These are phyloP conservation scores for Lepiota brunneoincarnata DNA, from an alignment of 768 basidiomycete genomes.

Conservation along the genomic window DNA sequence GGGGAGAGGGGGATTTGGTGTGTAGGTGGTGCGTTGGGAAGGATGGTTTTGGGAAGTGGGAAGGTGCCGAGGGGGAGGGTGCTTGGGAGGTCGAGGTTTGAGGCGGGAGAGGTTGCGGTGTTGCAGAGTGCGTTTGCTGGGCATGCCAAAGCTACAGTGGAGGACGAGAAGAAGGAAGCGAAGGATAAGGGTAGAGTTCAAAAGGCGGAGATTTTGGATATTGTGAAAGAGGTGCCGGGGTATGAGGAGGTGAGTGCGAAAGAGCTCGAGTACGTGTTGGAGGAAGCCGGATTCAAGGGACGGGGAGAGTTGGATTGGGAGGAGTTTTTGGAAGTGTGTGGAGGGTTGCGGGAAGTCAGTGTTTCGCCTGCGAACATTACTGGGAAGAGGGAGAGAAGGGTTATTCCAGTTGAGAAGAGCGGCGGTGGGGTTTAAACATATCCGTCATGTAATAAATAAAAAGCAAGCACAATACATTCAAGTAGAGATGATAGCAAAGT, in stretches of 20 bases:
- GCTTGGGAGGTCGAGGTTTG: conserved; percentile 42
- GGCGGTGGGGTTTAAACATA: conserved; percentile 46
- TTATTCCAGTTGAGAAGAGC: conserved; percentile 54
- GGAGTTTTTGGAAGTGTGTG: conserved; percentile 88
- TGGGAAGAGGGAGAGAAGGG: conserved; percentile 23
- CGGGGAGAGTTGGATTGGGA: conserved; percentile 68
- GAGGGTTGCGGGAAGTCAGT: conserved; percentile 65
- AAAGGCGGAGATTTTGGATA: conserved; percentile 36
- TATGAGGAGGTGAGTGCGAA: conserved; percentile 60
- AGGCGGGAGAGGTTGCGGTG: conserved; percentile 39
- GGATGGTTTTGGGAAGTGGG: conserved; percentile 28
- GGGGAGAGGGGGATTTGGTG: conserved; percentile 15
- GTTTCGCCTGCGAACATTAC: conserved; percentile 31
- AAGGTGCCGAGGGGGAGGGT: conserved; percentile 15
- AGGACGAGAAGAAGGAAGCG: neutral
- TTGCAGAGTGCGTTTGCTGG: conserved; percentile 37
- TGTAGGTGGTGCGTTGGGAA: neutral
- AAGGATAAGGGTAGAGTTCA: conserved; percentile 23
- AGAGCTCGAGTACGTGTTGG: conserved; percentile 74
- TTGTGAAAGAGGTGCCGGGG: conserved; percentile 46
- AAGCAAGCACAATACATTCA: neutral
- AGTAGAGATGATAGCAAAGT: neutral
- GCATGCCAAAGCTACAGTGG: conserved; percentile 20
- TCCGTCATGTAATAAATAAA: neutral
- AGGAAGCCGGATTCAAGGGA: conserved; percentile 65